Evolutionary conservation across 2,329 filamentous ascomycete species (phyloP).

Genomic region (Apiospora saccharicola): DNA sequence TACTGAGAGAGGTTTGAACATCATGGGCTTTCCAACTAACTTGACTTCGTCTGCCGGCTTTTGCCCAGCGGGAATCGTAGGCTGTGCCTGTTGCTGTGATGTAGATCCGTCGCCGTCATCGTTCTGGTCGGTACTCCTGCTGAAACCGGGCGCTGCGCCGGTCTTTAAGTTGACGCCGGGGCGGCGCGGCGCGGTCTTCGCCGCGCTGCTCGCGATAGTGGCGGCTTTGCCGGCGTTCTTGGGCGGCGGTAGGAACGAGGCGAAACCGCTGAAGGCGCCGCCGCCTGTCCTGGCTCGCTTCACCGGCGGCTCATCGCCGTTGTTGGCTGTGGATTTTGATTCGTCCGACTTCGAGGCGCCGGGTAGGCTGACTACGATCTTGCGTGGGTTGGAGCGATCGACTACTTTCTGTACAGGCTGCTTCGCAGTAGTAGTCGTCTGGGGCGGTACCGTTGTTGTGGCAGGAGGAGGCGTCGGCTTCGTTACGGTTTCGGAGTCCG

Average conservation of each 20-base stretch:
- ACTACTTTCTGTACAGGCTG: slow-evolving; percentile 80
- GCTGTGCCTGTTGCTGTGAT: slow-evolving; percentile 51
- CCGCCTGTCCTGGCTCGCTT: slow-evolving; percentile 71
- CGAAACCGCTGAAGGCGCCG: slow-evolving; percentile 79
- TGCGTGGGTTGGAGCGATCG: slow-evolving; percentile 80
- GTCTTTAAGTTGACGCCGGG: slow-evolving; percentile 79
- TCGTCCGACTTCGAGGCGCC: slow-evolving; percentile 53
- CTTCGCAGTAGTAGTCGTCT: slow-evolving; percentile 52
- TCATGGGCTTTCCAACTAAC: slow-evolving; percentile 78
- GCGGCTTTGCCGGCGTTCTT: slow-evolving; percentile 61
- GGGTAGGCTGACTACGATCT: slow-evolving; percentile 83
- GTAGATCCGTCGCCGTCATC: slow-evolving; percentile 36
- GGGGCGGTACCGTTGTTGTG: slow-evolving; percentile 26
- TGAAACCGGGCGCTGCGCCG: slow-evolving; percentile 82
- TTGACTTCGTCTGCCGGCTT: slow-evolving; percentile 71
- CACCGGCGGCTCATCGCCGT: slow-evolving; percentile 63
- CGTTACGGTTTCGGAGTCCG: slow-evolving; percentile 64
- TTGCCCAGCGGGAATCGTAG: slow-evolving; percentile 62
- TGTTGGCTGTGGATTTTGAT: slow-evolving; percentile 36
- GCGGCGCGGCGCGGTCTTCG: slow-evolving; percentile 50
- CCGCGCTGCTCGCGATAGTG: slow-evolving; percentile 34
- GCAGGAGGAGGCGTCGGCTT: slow-evolving; percentile 53
- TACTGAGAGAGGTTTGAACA: slow-evolving; percentile 91
- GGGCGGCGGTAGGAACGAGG: slow-evolving; percentile 84
- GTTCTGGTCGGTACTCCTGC: slow-evolving; percentile 56